Percentiles rank a stretch among this genome's conserved stretches.
Conservation (phyloP, 1,284 basidiomycete genomes). For the Ganoderma multipileum region DNA sequence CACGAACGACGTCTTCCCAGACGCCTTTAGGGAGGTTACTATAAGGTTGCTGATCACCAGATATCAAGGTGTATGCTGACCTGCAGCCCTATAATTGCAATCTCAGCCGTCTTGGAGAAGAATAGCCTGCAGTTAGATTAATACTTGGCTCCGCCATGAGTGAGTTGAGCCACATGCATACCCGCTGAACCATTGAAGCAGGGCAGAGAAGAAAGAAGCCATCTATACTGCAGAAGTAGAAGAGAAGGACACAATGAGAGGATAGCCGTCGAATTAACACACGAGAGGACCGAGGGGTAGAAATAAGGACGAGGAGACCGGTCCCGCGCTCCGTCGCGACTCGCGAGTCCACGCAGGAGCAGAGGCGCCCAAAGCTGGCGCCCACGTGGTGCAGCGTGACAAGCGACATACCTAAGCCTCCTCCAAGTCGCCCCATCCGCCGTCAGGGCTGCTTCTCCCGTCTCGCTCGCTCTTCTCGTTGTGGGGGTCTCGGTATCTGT, state of each 20-base stretch:
- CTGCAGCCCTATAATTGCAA: slow-evolving; percentile 94
- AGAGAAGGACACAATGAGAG: background rate
- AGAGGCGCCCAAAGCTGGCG: slow-evolving; percentile 12
- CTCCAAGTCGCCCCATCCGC: too few relatives aligned
- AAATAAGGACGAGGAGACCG: slow-evolving; percentile 1
- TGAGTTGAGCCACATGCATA: slow-evolving; percentile 36
- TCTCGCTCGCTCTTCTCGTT: too few relatives aligned
- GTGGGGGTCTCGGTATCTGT: background rate
- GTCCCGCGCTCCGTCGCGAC: slow-evolving; percentile 22
- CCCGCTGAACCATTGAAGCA: slow-evolving; percentile 77
- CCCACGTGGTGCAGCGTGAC: too few relatives aligned
- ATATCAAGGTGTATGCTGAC: slow-evolving; percentile 45
- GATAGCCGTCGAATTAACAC: background rate
- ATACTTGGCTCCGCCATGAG: background rate
- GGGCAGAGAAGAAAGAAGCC: slow-evolving; percentile 68
- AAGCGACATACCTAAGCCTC: too few relatives aligned
- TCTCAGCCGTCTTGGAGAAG: slow-evolving; percentile 92
- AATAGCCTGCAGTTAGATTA: slow-evolving; percentile 58
- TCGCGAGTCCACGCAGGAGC: background rate
- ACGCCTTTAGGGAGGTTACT: slow-evolving; percentile 63
- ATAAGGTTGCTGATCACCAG: background rate
- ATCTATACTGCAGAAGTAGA: slow-evolving; percentile 42
- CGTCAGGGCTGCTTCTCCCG: too few relatives aligned
- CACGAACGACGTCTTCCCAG: slow-evolving; percentile 94
- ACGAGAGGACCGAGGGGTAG: background rate